phyloP scores from a whole-genome alignment of 257 asterid species.

The Gentiana straminea region DNA sequence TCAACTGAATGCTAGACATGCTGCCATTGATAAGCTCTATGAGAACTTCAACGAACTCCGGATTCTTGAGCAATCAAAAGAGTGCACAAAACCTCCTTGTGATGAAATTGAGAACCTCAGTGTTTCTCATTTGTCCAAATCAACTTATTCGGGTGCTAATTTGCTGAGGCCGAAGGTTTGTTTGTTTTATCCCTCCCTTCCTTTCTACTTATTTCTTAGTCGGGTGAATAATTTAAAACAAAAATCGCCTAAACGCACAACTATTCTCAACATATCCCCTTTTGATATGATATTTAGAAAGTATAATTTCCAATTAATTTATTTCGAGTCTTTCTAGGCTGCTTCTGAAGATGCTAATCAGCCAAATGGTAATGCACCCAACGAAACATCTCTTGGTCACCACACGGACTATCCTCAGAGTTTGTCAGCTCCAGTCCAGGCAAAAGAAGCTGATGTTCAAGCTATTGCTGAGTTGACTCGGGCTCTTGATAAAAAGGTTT shows the following conservation, averaged over 20 bases:
- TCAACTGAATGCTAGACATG: constrained; percentile 39
- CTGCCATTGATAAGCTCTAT: constrained; percentile 41
- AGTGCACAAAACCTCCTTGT: constrained; percentile 28
- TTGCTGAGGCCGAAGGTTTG: constrained; percentile 57
- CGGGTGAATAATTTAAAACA: too few relatives aligned
- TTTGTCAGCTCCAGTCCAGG: constrained; percentile 42
- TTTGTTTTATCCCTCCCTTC: constrained; percentile 12
- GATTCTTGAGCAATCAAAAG: constrained; percentile 46
- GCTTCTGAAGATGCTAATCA: constrained; percentile 31
- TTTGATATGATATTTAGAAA: not conserved
- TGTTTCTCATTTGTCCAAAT: constrained; percentile 40
- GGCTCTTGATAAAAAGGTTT: constrained; percentile 87
- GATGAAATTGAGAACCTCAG: constrained; percentile 37
- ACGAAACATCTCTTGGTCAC: constrained; percentile 28
- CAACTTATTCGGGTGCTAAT: constrained; percentile 31
- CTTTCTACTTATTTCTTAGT: not conserved
- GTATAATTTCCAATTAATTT: not conserved
- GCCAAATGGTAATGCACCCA: constrained; percentile 26
- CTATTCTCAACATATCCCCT: not conserved
- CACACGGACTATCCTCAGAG: constrained; percentile 32
- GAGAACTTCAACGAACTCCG: constrained; percentile 50
- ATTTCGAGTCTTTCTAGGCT: constrained; percentile 25
- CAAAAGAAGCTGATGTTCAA: constrained; percentile 89
- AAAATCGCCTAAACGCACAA: too few relatives aligned
- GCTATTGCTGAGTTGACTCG: constrained; percentile 75